Conservation (phyloP, 768 basidiomycete species). For the Boletus tomentosulus region DNA sequence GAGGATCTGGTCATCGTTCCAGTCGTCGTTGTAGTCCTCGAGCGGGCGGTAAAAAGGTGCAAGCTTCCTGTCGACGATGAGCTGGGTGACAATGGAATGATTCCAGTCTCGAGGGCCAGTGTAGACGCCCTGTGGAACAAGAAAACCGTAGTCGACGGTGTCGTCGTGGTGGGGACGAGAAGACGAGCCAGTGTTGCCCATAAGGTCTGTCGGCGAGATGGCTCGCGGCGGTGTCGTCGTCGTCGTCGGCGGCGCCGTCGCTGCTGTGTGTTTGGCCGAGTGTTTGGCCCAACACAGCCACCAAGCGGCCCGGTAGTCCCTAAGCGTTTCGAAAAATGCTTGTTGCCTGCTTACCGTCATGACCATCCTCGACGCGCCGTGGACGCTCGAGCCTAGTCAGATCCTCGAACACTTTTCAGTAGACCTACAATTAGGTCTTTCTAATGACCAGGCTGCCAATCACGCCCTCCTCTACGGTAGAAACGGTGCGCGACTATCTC, state of each 20-base stretch:
- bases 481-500: slow-evolving; percentile 54
- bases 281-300: slow-evolving; percentile 23
- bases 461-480: slow-evolving; percentile 80
- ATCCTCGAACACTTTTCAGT: slow-evolving; percentile 73
- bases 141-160: slow-evolving; percentile 76
- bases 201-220: slow-evolving; percentile 27
- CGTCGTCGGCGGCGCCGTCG: slow-evolving; percentile 2
- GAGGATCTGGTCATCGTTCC: slow-evolving; percentile 86
- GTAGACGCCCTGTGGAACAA: slow-evolving; percentile 84
- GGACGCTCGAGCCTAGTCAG: slow-evolving; percentile 68
- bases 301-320: slow-evolving; percentile 3
- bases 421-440: slow-evolving; percentile 58
- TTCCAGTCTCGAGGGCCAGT: slow-evolving; percentile 86
- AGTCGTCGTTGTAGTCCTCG: slow-evolving; percentile 86
- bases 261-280: slow-evolving; percentile 14
- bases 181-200: slow-evolving; percentile 83
- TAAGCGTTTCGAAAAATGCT: slow-evolving; percentile 1
- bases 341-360: neutral
- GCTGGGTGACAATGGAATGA: slow-evolving; percentile 77
- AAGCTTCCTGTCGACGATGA: slow-evolving; percentile 83
- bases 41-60: slow-evolving; percentile 96
- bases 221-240: neutral
- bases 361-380: slow-evolving; percentile 63
- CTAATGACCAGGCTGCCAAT: slow-evolving; percentile 59
- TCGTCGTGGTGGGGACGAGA: slow-evolving; percentile 76